These are phyloP conservation scores for Nemania sp. DNA, from an alignment of 2,329 filamentous ascomycete genomes.

Conservation along the genomic window DNA sequence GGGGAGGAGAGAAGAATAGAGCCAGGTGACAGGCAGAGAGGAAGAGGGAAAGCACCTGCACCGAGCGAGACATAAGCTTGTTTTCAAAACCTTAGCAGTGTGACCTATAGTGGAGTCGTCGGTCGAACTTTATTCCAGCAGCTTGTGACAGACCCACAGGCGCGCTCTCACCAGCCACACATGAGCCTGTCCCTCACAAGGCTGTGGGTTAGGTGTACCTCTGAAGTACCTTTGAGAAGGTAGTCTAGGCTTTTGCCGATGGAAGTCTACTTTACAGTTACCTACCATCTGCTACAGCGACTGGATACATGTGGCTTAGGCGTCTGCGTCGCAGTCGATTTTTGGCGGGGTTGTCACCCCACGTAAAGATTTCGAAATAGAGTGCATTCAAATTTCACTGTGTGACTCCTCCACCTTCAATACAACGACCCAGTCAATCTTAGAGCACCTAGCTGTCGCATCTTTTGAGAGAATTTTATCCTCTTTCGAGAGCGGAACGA, in stretches of 20 bases:
- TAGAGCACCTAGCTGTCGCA: constrained; percentile 10
- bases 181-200: background rate
- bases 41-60: constrained; percentile 18
- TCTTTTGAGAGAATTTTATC: background rate
- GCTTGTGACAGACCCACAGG: background rate
- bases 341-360: constrained; percentile 33
- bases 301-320: constrained; percentile 19
- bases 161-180: background rate
- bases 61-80: constrained; percentile 23
- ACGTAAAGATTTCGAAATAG: constrained; percentile 34
- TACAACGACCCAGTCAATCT: constrained; percentile 18
- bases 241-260: too few species aligned
- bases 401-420: constrained; percentile 29
- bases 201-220: background rate
- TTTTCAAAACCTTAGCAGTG: constrained; percentile 19
- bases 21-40: constrained; percentile 5
- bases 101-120: constrained; percentile 22
- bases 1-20: constrained; percentile 1
- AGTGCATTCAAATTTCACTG: constrained; percentile 27
- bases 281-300: too few species aligned
- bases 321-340: constrained; percentile 1
- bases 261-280: too few species aligned
- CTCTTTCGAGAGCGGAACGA: background rate
- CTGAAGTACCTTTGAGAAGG: background rate
- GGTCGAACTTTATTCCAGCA: constrained; percentile 23